Conservation (phyloP, 2,329 filamentous ascomycete species). For the Xylaria sp. region DNA sequence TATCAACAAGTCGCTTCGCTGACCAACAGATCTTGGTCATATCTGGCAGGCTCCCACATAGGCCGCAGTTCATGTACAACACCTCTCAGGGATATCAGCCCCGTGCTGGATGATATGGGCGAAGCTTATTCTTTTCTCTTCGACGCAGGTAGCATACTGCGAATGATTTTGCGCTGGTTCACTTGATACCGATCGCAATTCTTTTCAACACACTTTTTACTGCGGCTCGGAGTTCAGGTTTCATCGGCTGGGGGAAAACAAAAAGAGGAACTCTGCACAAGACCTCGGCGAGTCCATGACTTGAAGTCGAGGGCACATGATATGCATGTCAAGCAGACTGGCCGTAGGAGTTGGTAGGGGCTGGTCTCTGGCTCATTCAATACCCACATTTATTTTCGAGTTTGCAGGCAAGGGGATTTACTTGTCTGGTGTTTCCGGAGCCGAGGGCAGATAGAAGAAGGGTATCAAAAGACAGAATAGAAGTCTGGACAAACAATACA, state of each 20-base stretch:
- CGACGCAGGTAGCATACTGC: conserved; percentile 23
- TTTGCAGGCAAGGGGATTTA: not conserved
- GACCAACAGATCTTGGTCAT: conserved; percentile 1
- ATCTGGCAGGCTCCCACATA: conserved; percentile 6
- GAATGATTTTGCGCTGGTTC: conserved; percentile 24
- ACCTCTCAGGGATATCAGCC: conserved; percentile 9
- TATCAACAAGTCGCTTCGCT: not conserved
- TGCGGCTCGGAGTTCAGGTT: conserved; percentile 19
- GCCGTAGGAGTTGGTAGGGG: conserved; percentile 3
- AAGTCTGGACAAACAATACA: conserved; percentile 5
- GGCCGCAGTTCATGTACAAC: conserved; percentile 17
- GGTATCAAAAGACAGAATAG: not conserved
- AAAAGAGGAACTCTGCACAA: conserved; percentile 8
- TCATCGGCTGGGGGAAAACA: conserved; percentile 6
- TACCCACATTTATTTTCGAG: conserved; percentile 18
- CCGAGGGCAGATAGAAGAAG: conserved; percentile 11
- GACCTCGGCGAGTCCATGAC: not conserved
- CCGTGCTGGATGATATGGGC: conserved; percentile 12
- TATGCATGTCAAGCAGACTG: not conserved
- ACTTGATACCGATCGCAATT: conserved; percentile 29
- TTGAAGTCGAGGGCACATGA: not conserved
- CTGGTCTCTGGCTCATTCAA: conserved; percentile 16
- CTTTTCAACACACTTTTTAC: not conserved
- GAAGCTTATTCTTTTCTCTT: conserved; percentile 20
- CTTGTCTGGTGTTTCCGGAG: conserved; percentile 9